Base-by-base conservation (phyloP, 176 grass and related monocot genomes). In the Echinochloa phyllopogon region DNA sequence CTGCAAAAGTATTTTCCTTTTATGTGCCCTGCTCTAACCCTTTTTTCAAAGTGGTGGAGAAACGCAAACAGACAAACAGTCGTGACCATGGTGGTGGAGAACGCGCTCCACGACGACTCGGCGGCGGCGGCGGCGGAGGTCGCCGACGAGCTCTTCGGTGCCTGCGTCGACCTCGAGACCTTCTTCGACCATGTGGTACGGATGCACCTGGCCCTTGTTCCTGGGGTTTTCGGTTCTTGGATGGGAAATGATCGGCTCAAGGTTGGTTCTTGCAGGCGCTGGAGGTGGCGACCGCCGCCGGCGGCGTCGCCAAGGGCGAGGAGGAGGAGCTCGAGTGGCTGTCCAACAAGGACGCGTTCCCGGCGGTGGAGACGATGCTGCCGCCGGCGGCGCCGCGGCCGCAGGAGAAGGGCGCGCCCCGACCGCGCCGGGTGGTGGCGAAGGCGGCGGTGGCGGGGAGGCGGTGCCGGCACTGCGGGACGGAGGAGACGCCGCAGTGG, bases 281-380 rank as follows among this genome's bases (percentile, higher is more conserved):
- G 88, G 84, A 83, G 8, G 65, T 25, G 63, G 43, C 64, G 42
- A 40, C 29, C 49, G 49, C 14, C 14, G 14, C 12, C 14, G 43
- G 65, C n/a, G 89, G 69, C 68, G 38, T 33, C 36, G 27, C 49
- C 27, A 83, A 36, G 21, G 84, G 84, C 24, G 84, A 77, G 36
- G 83, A 90, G n/a, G 88, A 91, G 58, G 86, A 87, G 69, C 84
- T 92, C 27, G 87, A 92, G 82, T 95, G 87, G 85, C 80, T 92
- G 50, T 79, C 82, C 23, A 92, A 86, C 87, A 92, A 75, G 75
- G 85, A 92, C 44, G 74, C 87, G 10, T 95, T 91, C 56, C 86
- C 92, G 71, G 6, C 69, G 6, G 67, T 92, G 61, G 93, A 85
- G 44, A 86, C 86, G 10, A 90, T 89, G 45, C 6, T 82, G 75